Evolutionary conservation across 73 alveolate species (phyloP).

Genomic region (Durusdinium trenchii): DNA sequence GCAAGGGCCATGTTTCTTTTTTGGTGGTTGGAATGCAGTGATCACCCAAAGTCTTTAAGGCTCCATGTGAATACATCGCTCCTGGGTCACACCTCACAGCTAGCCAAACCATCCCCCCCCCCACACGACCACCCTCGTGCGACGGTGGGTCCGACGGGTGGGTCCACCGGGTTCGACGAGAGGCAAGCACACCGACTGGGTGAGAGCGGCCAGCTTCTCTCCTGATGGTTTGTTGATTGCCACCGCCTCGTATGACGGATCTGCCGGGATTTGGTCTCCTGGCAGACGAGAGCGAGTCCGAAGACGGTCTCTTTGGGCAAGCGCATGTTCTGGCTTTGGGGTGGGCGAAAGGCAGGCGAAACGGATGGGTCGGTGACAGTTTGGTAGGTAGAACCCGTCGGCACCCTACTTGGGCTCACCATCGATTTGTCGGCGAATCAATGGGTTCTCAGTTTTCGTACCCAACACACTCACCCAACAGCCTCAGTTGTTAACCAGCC

Average conservation of each 20-base stretch:
- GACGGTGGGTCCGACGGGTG: too few relatives aligned
- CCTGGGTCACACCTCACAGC: too few relatives aligned
- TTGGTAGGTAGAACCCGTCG: neutral
- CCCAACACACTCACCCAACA: too few relatives aligned
- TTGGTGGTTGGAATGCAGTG: too few relatives aligned
- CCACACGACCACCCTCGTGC: too few relatives aligned
- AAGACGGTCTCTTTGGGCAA: neutral
- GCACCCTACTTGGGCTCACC: neutral
- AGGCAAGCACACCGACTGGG: conserved; percentile 81
- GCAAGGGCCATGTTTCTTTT: too few relatives aligned
- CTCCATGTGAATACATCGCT: too few relatives aligned
- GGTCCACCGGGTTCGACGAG: neutral
- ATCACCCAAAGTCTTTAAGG: too few relatives aligned
- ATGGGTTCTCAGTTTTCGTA: neutral
- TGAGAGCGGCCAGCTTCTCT: conserved; percentile 68
- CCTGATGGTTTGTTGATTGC: conserved; percentile 83
- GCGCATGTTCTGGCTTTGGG: neutral
- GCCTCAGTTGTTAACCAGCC: too few relatives aligned
- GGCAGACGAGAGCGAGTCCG: neutral
- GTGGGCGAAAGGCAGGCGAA: neutral
- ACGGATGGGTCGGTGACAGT: neutral
- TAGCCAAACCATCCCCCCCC: too few relatives aligned
- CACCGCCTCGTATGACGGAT: conserved; percentile 84
- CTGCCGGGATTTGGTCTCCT: conserved; percentile 63
- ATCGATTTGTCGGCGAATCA: neutral